Evolutionary conservation across 495 filamentous ascomycete genomes (phyloP).

Genomic region (Aspergillus mulundensis): DNA sequence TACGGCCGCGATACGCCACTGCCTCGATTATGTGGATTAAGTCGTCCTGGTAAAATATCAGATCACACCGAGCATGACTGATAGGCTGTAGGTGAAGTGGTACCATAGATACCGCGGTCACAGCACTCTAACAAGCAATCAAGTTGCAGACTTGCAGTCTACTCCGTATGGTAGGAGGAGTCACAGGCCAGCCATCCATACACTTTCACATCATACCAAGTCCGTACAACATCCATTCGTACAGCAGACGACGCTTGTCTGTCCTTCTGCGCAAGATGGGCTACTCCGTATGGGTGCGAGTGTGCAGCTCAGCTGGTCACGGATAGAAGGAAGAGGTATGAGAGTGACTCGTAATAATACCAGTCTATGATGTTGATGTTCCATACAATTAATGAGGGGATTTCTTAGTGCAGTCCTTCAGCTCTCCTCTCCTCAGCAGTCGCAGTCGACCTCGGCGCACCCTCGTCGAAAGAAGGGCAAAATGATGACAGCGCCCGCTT

Average conservation of each 20-base stretch:
- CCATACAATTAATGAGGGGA: not conserved
- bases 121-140: slow-evolving; percentile 7
- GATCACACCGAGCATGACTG: slow-evolving; percentile 3
- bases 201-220: slow-evolving; percentile 12
- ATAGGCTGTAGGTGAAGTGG: slow-evolving; percentile 6
- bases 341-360: slow-evolving; percentile 1
- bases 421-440: not conserved
- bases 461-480: not conserved
- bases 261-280: too few species aligned
- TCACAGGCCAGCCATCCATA: not conserved
- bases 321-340: not conserved
- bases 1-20: slow-evolving; percentile 4
- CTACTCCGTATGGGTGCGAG: not conserved
- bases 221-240: slow-evolving; percentile 13
- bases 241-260: not conserved
- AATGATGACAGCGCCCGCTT: not conserved
- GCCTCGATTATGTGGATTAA: slow-evolving; percentile 14
- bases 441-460: not conserved
- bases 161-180: slow-evolving; percentile 2
- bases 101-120: slow-evolving; percentile 12
- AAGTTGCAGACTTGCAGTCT: not conserved
- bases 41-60: slow-evolving; percentile 10
- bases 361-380: slow-evolving; percentile 4
- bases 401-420: slow-evolving; percentile 9
- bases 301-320: slow-evolving; percentile 5